Evolutionary conservation across 2,329 filamentous ascomycete genomes (phyloP), one percentile per base, ranked within the genome.

Genomic region (Fusarium sarcochroum): DNA sequence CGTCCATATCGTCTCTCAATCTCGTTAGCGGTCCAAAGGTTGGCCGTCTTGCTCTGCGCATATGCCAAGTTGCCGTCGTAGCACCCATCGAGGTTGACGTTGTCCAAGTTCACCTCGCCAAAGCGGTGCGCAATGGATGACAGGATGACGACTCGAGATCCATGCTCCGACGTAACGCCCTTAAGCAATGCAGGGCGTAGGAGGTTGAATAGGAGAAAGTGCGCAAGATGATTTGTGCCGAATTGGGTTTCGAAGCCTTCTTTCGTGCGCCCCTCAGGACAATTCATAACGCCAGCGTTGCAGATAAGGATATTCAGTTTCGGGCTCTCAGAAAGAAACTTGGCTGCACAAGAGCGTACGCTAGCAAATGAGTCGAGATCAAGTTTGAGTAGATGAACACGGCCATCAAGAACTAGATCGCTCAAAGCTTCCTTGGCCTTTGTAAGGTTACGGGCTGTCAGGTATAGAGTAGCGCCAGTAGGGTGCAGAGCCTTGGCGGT

Each of bases 1-100:
- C 5, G 11, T 3, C 13, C 10, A 6, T 41, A 61, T 4, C 56
- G 21, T 0, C 56, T 32, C 3, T 61, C 56, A 3, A 61, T 61
- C 3, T 61, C 58, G 2, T 61, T 61, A 1, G 56, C 58, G 2
- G 58, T 61, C 58, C 58, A 62, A 1, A 62, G 40, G 6, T 62
- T 62, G 7, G 56, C 58, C 0, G 46, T 62, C 6, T 62, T 62
- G 6, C 58, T 62, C 4, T 61, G 40, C 0, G 40, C 23, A 3
- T 62, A 61, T 2, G 56, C 58, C 10, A 54, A 30, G 18, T 54
- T 53, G 4, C 32, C 32, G 5, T 61, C 58, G 10, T 54, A 62
- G 15, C 58, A 61, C 3, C 34, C 40, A 7, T 62, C 27, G 6
- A 61, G 20, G 8, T 61, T 62, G 8, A 62, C 14, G 6, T 62